These are phyloP conservation scores for Cercospora sojina DNA, from an alignment of 2,329 filamentous ascomycete genomes.

Conservation along the genomic window DNA sequence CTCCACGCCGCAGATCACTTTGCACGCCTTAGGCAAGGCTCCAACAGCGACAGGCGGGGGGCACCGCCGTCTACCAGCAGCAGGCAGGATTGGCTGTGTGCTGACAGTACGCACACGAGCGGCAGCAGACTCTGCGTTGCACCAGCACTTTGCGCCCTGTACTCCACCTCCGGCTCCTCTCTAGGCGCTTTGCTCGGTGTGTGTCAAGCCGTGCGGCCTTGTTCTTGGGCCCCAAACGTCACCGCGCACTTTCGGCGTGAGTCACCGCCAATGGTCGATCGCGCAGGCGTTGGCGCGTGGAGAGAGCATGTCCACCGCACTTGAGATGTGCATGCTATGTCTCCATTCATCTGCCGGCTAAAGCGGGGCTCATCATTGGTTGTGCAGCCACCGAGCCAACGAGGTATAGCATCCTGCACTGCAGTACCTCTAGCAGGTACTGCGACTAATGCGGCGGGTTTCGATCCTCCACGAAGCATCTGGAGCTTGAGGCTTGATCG, in stretches of 20 bases:
- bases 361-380: slow-evolving; percentile 6
- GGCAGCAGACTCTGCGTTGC: slow-evolving; percentile 2
- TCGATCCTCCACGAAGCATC: slow-evolving; percentile 4
- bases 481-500: slow-evolving; percentile 7
- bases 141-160: neutral
- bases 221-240: slow-evolving; percentile 7
- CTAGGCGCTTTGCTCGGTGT: neutral
- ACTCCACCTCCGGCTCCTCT: neutral
- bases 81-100: slow-evolving; percentile 15
- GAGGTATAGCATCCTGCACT: slow-evolving; percentile 4
- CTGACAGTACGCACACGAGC: neutral
- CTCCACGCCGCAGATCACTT: slow-evolving; percentile 14
- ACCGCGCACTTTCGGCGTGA: slow-evolving; percentile 16
- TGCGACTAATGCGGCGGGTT: neutral
- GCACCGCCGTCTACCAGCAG: neutral
- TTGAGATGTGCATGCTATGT: slow-evolving; percentile 15
- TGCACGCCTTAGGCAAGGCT: neutral
- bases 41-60: neutral
- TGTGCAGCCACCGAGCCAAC: neutral
- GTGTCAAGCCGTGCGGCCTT: neutral
- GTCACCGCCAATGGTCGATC: slow-evolving; percentile 18
- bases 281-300: slow-evolving; percentile 4
- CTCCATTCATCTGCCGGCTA: slow-evolving; percentile 11
- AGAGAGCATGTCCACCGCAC: slow-evolving; percentile 7
- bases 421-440: neutral